Evolutionary conservation across 768 basidiomycete species (phyloP), one percentile per base, ranked within the genome.

Genomic region (Boletus coccyginus): DNA sequence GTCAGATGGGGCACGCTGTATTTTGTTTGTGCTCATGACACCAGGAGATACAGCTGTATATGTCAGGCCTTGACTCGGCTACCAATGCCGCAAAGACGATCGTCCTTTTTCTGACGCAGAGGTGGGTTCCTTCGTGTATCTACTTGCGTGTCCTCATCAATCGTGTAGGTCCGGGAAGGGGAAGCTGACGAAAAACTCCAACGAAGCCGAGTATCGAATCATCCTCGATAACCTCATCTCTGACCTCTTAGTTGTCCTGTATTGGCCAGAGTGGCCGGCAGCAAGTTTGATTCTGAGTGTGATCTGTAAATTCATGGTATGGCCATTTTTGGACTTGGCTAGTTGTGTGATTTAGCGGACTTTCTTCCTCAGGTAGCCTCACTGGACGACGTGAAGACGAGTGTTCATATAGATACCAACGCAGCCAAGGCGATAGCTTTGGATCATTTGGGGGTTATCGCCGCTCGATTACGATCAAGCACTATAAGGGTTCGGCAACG

Each of bases 201-300:
- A 92, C 62, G 97, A 99, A 66, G 87, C 90, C 7, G 96, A 98
- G 67, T 98, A 98, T 69, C 85, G 94, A 47, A 79, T 86, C 0
- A 93, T 98, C 39, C 90, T 98, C 56, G 96, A 98, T 66, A 90
- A 90, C 63, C 76, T 98, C 12, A 84, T 98, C 41, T 84, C 86
- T 2, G 97, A 99, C 66, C 77, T 97, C 24, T 79, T 98, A 24
- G 81, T 82, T 10, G 94, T 97, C 19, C 76, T 98, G 7, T 94
- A 89, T 68, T 92, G 92, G 85, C 95, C 97, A 0, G 97, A 99
- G 72, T 99, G 96, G 94, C 97, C 97, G 7, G 95, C 92, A 11
- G 92, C 97, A 2, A 81, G 86, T 42, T 72, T 97, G 17, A 77
- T 97, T 39, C 74, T 98, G 38, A 83, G 81, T 43, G 87, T 97